Evolutionary conservation across 2,329 filamentous ascomycete genomes (phyloP), one percentile per base, ranked within the genome.

Genomic region (Exophiala alcalophila): DNA sequence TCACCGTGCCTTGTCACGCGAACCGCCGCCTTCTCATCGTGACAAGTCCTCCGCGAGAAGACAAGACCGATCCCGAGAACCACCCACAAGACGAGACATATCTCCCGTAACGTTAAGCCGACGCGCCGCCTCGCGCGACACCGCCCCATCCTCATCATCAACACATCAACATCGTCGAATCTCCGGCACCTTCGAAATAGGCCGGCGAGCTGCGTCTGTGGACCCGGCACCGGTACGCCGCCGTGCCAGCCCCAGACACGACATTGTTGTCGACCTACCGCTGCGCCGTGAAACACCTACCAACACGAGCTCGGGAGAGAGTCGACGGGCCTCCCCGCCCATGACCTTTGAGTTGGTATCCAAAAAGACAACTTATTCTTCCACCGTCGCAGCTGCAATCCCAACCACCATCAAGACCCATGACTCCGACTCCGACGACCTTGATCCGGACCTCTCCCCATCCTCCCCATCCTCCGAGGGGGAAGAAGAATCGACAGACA

Each of bases 401-500:
- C 10, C 5, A 18, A 11, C 5, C 10, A 8, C 28, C 35, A 7
- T 23, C 35, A 25, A 10, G 18, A 21, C 5, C 14, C 35, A 27
- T 23, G 25, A n/a, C n/a, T n/a, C n/a, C n/a, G n/a, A n/a, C n/a
- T n/a, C n/a, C n/a, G n/a, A n/a, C n/a, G n/a, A n/a, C n/a, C n/a
- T n/a, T n/a, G n/a, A n/a, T n/a, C n/a, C n/a, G n/a, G n/a, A n/a
- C n/a, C n/a, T n/a, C n/a, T n/a, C n/a, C n/a, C n/a, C n/a, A n/a
- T n/a, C n/a, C n/a, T n/a, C n/a, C n/a, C n/a, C n/a, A n/a, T n/a
- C n/a, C n/a, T n/a, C n/a, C n/a, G n/a, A n/a, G n/a, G n/a, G n/a
- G n/a, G n/a, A n/a, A n/a, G n/a, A 44, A 8, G 49, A 52, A 4
- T 31, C 33, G 16, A 46, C 44, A 14, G 49, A 52, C 27, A 52